These are phyloP conservation scores for Globisporangium barbulae DNA, from an alignment of 352 stramenopile genomes.

Conservation along the genomic window DNA sequence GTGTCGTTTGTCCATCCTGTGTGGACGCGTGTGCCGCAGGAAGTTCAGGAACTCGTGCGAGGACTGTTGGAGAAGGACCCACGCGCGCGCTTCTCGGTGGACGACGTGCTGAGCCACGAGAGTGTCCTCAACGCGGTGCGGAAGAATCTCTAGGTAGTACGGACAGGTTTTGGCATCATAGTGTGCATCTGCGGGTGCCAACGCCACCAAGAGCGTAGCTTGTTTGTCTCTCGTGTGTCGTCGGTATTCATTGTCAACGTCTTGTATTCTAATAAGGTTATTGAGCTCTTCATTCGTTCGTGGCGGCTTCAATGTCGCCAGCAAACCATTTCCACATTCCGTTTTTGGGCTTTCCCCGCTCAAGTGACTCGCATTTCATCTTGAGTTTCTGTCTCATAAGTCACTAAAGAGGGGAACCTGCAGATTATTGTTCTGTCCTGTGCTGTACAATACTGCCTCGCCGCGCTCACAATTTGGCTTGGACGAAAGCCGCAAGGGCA, in stretches of 20 bases:
- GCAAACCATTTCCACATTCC: neutral
- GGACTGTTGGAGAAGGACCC: constrained; percentile 78
- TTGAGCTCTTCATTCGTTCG: neutral
- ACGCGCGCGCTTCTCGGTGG: constrained; percentile 34
- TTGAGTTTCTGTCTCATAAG: neutral
- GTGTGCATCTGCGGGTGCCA: neutral
- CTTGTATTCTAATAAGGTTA: constrained; percentile 5
- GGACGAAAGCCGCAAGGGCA: neutral
- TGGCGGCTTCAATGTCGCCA: neutral
- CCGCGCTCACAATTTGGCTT: neutral
- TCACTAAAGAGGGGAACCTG: neutral
- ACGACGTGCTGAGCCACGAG: constrained; percentile 48
- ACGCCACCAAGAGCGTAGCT: neutral
- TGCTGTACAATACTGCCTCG: neutral
- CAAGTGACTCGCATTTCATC: neutral
- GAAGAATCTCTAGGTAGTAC: constrained; percentile 1
- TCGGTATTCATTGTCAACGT: neutral
- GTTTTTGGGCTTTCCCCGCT: neutral
- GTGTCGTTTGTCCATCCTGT: constrained; percentile 56
- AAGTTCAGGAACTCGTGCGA: constrained; percentile 64
- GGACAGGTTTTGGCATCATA: too few species aligned
- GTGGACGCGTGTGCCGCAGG: constrained; percentile 45
- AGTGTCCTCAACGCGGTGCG: neutral
- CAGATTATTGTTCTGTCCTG: neutral
- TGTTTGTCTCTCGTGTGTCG: constrained; percentile 1